Percentiles rank a stretch among this genome's conserved stretches.
Conservation (phyloP, 78 protist species). For the Emiliania huxleyi region DNA sequence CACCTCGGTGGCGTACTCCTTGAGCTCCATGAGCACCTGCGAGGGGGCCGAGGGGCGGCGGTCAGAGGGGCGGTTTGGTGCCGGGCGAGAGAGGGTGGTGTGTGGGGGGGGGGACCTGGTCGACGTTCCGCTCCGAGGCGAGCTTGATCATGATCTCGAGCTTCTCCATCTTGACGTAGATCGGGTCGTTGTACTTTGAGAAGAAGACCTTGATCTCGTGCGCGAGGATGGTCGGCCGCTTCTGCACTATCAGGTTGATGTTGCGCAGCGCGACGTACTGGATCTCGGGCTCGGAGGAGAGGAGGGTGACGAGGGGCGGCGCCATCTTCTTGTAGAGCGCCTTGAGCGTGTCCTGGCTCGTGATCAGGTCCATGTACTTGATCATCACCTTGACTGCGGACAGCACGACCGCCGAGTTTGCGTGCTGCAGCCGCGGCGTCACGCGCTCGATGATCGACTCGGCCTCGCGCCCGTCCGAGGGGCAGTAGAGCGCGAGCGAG, state of each 20-base stretch:
- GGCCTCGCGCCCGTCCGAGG: slow-evolving; percentile 70
- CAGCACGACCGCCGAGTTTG: slow-evolving; percentile 96
- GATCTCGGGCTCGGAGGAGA: slow-evolving; percentile 90
- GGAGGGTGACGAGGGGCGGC: slow-evolving; percentile 77
- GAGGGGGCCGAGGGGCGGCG: not conserved
- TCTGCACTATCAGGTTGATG: slow-evolving; percentile 92
- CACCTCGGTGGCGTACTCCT: slow-evolving; percentile 79
- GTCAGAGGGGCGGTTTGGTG: too few relatives aligned
- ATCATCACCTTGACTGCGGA: slow-evolving; percentile 85
- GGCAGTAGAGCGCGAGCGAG: slow-evolving; percentile 78
- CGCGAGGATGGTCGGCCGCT: slow-evolving; percentile 81
- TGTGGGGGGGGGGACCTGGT: slow-evolving; percentile 56
- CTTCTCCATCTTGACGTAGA: slow-evolving; percentile 99
- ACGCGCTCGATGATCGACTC: slow-evolving; percentile 93
- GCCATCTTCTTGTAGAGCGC: slow-evolving; percentile 42
- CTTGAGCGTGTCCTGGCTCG: slow-evolving; percentile 14
- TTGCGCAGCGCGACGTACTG: slow-evolving; percentile 98
- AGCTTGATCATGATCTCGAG: slow-evolving; percentile 94
- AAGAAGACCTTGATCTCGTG: slow-evolving; percentile 87
- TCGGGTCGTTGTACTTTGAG: slow-evolving; percentile 98
- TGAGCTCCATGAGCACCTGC: slow-evolving; percentile 87
- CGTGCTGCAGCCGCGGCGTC: slow-evolving; percentile 94
- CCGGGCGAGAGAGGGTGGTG: too few relatives aligned
- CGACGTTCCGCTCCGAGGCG: slow-evolving; percentile 87
- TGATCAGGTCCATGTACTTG: slow-evolving; percentile 63